Percentiles rank a stretch among this genome's conserved stretches.
Evolutionary conservation across 2,329 filamentous ascomycete genomes (phyloP).

Genomic region (Ploettnerulaceae sp.): DNA sequence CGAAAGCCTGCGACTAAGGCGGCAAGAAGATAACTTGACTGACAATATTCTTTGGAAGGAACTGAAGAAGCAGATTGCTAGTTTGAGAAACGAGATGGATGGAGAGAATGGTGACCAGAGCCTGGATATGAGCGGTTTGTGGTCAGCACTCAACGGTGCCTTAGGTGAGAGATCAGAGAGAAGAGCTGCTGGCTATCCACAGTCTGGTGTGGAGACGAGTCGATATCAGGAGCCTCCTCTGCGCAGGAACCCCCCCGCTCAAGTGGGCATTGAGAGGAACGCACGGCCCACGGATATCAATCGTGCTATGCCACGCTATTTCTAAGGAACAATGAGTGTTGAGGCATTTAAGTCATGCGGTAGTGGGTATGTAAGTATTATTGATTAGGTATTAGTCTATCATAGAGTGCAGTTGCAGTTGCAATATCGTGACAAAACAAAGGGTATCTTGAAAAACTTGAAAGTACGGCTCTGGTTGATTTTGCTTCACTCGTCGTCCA

Average conservation of each 20-base stretch:
- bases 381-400: constrained; percentile 23
- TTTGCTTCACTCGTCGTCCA: constrained; percentile 81
- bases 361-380: constrained; percentile 9
- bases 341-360: not conserved
- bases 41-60: constrained; percentile 53
- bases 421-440: constrained; percentile 11
- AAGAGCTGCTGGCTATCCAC: not conserved
- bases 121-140: constrained; percentile 15
- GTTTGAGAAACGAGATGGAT: constrained; percentile 56
- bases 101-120: constrained; percentile 18
- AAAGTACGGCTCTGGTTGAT: constrained; percentile 3
- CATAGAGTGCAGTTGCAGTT: constrained; percentile 10
- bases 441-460: constrained; percentile 27
- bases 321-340: not conserved
- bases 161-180: constrained; percentile 15
- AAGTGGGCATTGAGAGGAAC: not conserved
- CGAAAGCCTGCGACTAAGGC: constrained; percentile 14
- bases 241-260: constrained; percentile 1
- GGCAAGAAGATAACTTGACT: constrained; percentile 40
- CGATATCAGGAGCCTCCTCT: not conserved
- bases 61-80: constrained; percentile 58
- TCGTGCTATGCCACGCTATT: constrained; percentile 17
- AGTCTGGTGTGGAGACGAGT: not conserved
- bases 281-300: constrained; percentile 5
- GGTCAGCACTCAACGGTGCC: constrained; percentile 18